Evolutionary conservation across 306 rosid genomes (phyloP), one percentile per base, ranked within the genome.

Genomic region (Amphicarpaea edgeworthii): DNA sequence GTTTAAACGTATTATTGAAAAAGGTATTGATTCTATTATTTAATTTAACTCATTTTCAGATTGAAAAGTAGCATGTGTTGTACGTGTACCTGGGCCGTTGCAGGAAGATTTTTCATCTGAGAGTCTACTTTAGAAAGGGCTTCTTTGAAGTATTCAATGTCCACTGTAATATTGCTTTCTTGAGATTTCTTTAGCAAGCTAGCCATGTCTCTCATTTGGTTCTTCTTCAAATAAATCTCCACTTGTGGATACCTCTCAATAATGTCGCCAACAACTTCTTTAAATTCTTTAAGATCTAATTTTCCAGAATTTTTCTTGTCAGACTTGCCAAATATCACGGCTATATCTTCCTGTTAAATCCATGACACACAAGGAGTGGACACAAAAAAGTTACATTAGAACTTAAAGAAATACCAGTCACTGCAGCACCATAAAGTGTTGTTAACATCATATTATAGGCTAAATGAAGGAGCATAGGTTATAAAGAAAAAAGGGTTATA

Each of bases 231-330:
- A 79, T 95, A 95, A 53, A 92, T 84, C 21, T 79, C 97, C 81
- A 95, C 97, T 75, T 95, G 98, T 21, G 98, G 98, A 73, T 95
- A 95, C 76, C 98, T 87, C 84, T 90, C 97, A 53, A 93, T 85
- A 26, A 95, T 90, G 88, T 95, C 98, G 3, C 76, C 84, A 50
- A 92, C 86, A 34, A 87, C 97, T 3, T 81, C 86, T 76, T 86
- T 77, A 74, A 81, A 84, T 45, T 92, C 93, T 70, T 89, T 74
- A 2, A 86, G 81, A 21, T 93, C 87, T 15, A 95, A 90, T 38
- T 72, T 92, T 64, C 97, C 97, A 0, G 87, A 63, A 42, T 87
- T 87, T 84, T 85, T 81, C 80, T 57, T 81, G 86, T 95, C 98
- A 30, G 98, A 92, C 81, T 89, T 92, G 55, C 63, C 81, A 61